These are phyloP conservation scores for Chlamydomonas sp. DNA, from an alignment of 139 green algal genomes.

Conservation along the genomic window DNA sequence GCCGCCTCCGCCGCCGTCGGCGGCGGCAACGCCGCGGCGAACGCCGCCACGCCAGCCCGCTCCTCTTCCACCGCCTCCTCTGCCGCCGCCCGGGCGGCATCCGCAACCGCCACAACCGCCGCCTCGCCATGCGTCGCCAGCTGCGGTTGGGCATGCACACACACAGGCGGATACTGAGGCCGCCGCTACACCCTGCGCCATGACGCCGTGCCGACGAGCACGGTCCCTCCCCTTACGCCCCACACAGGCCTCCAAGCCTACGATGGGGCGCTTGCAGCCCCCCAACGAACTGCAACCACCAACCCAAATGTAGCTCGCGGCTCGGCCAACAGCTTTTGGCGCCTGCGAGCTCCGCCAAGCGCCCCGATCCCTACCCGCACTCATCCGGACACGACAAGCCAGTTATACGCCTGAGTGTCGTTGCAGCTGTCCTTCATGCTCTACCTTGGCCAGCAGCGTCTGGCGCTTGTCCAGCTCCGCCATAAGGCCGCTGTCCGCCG, in stretches of 20 bases:
- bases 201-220: too few relatives aligned
- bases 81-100: conserved; percentile 1
- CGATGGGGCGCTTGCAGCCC: not conserved
- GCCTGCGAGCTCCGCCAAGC: too few relatives aligned
- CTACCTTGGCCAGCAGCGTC: conserved; percentile 10
- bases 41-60: not conserved
- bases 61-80: conserved; percentile 15
- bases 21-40: not conserved
- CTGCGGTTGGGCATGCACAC: not conserved
- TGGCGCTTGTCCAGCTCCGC: conserved; percentile 12
- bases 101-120: conserved; percentile 24
- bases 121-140: conserved; percentile 14
- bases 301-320: not conserved
- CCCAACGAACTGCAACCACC: not conserved
- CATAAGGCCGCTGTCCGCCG: conserved; percentile 1
- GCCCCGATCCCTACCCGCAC: too few relatives aligned
- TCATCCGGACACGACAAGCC: too few relatives aligned
- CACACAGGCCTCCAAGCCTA: too few relatives aligned
- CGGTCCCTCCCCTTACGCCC: too few relatives aligned
- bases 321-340: too few relatives aligned
- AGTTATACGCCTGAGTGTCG: too few relatives aligned
- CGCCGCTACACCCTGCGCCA: not conserved
- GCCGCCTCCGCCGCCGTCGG: not conserved
- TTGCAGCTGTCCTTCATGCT: too few relatives aligned
- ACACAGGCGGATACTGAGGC: too few relatives aligned